Base-by-base conservation (phyloP, 164 flowering plant genomes). In the Magnolia changhungtana region DNA sequence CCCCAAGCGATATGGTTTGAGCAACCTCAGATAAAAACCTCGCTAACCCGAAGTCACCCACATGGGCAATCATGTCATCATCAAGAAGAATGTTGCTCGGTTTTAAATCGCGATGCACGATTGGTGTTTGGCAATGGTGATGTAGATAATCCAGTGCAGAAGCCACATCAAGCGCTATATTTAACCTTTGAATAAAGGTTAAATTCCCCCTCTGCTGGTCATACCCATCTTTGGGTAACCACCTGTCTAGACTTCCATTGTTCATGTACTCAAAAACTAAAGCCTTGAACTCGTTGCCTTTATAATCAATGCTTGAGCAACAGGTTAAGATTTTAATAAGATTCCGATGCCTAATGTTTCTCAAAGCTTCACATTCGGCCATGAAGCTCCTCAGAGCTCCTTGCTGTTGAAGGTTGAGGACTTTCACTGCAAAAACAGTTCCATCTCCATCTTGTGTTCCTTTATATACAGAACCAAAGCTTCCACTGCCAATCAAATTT, bases 381-480 rank as follows among this genome's bases (percentile, higher is more conserved):
- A 37, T 24, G 72, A 86, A 83, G 31, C 82, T 81, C 72, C 72
- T 78, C 1, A 71, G 72, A 69, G 84, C 87, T 74, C 81, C 79
- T 4, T 21, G 58, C 23, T 61, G 77, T 21, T 78, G 77, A 21
- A 82, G 79, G 31, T 86, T 72, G 6, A 86, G 23, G 1, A 86
- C 85, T 61, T 86, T 86, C 20, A 86, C 68, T 0, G 88, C 88
- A 14, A 83, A 78, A 55, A 59, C 18, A 23, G 7, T 49, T 29
- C 51, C 80, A 23, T 72, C 74, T 0, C 51, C n/a, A 13, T 63
- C 3, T 19, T 20, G 68, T 8, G 23, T 13, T 72, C 84, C 88
- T 75, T 75, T 84, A 67, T 82, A 86, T 0, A 86, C 88, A 31
- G 80, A 76, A 20, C 87, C 83, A 59, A 79, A 84, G 72, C 85